Conservation (phyloP, 257 asterid species). For the Solanum pinnatisectum region DNA sequence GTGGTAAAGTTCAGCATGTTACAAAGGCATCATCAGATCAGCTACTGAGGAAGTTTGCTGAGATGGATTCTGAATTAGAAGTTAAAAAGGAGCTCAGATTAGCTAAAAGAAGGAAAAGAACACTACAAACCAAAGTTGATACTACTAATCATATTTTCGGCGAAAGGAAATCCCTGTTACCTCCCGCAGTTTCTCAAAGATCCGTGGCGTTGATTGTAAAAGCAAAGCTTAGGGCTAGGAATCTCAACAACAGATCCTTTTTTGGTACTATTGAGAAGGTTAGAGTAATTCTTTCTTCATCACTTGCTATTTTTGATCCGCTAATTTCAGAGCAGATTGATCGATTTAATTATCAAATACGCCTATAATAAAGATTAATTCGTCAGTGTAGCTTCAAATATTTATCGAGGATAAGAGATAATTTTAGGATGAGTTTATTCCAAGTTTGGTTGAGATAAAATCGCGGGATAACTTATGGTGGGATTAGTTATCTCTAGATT, state of each 20-base stretch:
- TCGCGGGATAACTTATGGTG: too few relatives aligned
- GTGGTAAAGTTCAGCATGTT: slow-evolving; percentile 54
- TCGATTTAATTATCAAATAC: neutral
- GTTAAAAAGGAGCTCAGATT: slow-evolving; percentile 33
- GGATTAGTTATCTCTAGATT: too few relatives aligned
- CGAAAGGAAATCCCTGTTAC: slow-evolving; percentile 56
- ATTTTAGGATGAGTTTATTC: neutral
- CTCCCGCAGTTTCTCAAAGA: slow-evolving; percentile 24
- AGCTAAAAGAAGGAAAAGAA: slow-evolving; percentile 39
- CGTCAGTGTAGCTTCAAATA: too few relatives aligned
- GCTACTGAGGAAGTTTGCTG: slow-evolving; percentile 76
- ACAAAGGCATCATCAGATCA: slow-evolving; percentile 72
- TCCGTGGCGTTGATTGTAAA: slow-evolving; percentile 30
- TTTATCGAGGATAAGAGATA: too few relatives aligned
- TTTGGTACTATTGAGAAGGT: slow-evolving; percentile 59
- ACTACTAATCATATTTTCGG: neutral
- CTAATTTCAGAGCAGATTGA: neutral
- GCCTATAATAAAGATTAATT: too few relatives aligned
- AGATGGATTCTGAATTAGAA: slow-evolving; percentile 36
- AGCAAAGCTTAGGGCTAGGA: slow-evolving; percentile 41
- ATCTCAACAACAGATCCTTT: slow-evolving; percentile 49
- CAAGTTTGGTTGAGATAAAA: neutral
- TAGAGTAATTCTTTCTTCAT: neutral
- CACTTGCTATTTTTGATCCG: neutral
- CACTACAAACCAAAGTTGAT: neutral